A percentile compares a stretch with the other conserved stretches of the same genome.
Conservation (phyloP, 1,284 basidiomycete species). For the Ustilago cynodontis region DNA sequence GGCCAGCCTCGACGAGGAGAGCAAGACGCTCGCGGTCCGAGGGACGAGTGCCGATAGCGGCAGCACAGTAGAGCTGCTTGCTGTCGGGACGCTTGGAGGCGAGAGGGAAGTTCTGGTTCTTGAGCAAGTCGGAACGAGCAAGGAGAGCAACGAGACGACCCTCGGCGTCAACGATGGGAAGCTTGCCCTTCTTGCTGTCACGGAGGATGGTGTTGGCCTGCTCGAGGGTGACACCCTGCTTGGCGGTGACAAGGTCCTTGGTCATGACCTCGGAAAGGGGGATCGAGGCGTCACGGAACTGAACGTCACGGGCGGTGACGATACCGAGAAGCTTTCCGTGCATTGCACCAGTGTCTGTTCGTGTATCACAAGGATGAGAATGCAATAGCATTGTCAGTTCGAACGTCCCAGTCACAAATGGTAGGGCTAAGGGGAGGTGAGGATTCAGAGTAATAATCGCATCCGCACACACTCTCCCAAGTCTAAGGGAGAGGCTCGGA, state of each 20-base stretch:
- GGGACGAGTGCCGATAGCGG: conserved; percentile 94
- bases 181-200: conserved; percentile 96
- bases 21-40: conserved; percentile 87
- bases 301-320: conserved; percentile 94
- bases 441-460: conserved; percentile 71
- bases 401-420: background rate
- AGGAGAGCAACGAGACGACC: conserved; percentile 65
- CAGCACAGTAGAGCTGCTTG: conserved; percentile 97
- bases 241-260: conserved; percentile 66
- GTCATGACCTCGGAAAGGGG: conserved; percentile 93
- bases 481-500: conserved; percentile 78
- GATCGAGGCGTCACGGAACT: conserved; percentile 83
- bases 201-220: conserved; percentile 96
- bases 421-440: background rate
- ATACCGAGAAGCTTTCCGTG: conserved; percentile 91
- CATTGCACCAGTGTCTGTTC: conserved; percentile 87
- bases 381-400: conserved; percentile 6
- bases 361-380: background rate
- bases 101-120: conserved; percentile 96
- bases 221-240: conserved; percentile 76
- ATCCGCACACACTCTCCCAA: conserved; percentile 80
- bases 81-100: conserved; percentile 90
- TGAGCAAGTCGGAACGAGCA: conserved; percentile 90
- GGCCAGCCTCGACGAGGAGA: conserved; percentile 89
- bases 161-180: conserved; percentile 73